phyloP scores from a whole-genome alignment of 1,284 basidiomycete species.

The Cryptococcus hybrid region DNA sequence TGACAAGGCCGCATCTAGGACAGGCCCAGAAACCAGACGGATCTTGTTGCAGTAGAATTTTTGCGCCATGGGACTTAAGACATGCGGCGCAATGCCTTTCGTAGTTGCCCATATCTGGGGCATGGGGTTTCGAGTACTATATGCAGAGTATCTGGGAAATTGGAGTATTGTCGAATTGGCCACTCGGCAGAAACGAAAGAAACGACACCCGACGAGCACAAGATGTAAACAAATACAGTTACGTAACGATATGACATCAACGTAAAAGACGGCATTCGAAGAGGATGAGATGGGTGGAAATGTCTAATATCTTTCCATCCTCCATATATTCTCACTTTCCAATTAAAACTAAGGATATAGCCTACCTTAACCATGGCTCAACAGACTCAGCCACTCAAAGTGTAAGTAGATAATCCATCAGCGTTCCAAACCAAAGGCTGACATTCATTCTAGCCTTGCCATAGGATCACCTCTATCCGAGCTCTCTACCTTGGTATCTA shows the following conservation, averaged over 20 bases:
- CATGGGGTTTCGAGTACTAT: too few relatives aligned
- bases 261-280: too few relatives aligned
- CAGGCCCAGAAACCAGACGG: slow-evolving; percentile 2
- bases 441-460: slow-evolving; percentile 61
- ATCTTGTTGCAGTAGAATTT: neutral
- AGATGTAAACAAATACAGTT: too few relatives aligned
- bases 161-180: too few relatives aligned
- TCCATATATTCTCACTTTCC: too few relatives aligned
- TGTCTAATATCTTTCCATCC: too few relatives aligned
- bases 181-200: too few relatives aligned
- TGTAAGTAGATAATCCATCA: slow-evolving; percentile 15
- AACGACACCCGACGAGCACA: too few relatives aligned
- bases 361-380: slow-evolving; percentile 14
- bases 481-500: slow-evolving; percentile 69
- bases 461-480: slow-evolving; percentile 81
- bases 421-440: neutral
- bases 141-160: too few relatives aligned
- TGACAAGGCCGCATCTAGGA: neutral
- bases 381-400: slow-evolving; percentile 27
- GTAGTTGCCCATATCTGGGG: neutral
- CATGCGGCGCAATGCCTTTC: neutral
- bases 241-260: too few relatives aligned
- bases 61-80: neutral
- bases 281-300: too few relatives aligned
- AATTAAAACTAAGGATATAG: neutral